Conservation (phyloP, 768 basidiomycete genomes). For the Termitomyces sp. region DNA sequence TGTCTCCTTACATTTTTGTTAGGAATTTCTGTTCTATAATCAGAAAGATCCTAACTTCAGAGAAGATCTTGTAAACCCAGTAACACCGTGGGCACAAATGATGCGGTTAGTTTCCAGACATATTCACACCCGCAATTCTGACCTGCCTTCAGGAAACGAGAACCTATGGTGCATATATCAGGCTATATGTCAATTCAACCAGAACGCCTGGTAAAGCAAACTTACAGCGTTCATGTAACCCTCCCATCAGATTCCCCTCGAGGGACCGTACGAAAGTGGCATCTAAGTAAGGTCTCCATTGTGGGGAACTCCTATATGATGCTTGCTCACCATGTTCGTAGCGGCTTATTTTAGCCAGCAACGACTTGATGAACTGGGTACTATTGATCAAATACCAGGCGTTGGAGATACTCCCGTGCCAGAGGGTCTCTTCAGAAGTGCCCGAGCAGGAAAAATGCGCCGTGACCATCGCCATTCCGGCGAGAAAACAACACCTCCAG, state of each 20-base stretch:
- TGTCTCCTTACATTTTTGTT: constrained; percentile 7
- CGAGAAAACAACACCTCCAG: constrained; percentile 22
- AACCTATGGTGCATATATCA: constrained; percentile 8
- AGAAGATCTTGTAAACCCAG: constrained; percentile 48
- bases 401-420: constrained; percentile 65
- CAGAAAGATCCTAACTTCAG: constrained; percentile 67
- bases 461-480: constrained; percentile 41
- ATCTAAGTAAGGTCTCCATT: constrained; percentile 60
- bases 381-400: constrained; percentile 63
- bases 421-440: constrained; percentile 75
- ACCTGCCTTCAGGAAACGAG: constrained; percentile 9
- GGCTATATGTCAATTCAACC: constrained; percentile 34
- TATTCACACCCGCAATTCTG: neutral
- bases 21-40: constrained; percentile 84
- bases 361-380: constrained; percentile 63
- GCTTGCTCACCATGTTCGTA: constrained; percentile 29
- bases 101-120: constrained; percentile 43
- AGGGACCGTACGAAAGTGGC: constrained; percentile 69
- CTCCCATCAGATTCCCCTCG: constrained; percentile 47
- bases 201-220: constrained; percentile 75
- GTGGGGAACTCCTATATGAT: constrained; percentile 6
- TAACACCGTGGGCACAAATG: constrained; percentile 73
- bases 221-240: constrained; percentile 75
- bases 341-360: constrained; percentile 85
- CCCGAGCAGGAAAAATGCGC: constrained; percentile 60